Base-by-base conservation (phyloP, 257 asterid species). In the Scutellaria minor region DNA sequence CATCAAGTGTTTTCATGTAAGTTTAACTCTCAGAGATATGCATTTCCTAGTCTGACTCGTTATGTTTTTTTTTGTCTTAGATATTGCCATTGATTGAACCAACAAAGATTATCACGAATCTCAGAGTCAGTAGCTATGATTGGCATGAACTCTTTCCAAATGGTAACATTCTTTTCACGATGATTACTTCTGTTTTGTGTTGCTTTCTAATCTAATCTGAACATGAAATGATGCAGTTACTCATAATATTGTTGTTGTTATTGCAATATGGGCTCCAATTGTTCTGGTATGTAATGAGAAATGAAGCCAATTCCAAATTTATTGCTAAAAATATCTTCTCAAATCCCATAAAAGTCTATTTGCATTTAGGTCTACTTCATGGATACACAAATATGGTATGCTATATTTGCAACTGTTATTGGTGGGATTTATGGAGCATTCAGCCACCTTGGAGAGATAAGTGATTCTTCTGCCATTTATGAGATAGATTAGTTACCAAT, bases 381-480 rank as follows among this genome's bases (percentile, higher is more conserved):
- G 18, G 18, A 18, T 18, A 18, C 18, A 18, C 18, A 18, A 18
- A 18, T 18, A 18, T 18, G 18, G 18, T 18, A 18, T 18, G 18
- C 18, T 18, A 18, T 18, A 18, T 18, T 18, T 18, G 18, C 18
- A 18, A 18, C 18, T 18, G 18, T 18, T 18, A 18, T 18, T 18
- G 18, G 18, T 18, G 18, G 18, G 18, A 18, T 18, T 18, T 18
- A 18, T 18, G 18, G 18, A 18, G 18, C 18, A 18, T 18, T 95
- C 91, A 92, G 97, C 74, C 99, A 92, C 81, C 97, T 95, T 46
- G 99, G 99, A 59, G 99, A 95, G 97, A 98, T 88, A 66, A 77
- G 86, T 80, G 75, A 67, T 86, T 56, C 39, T 50, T 75, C 22
- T 67, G 35, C 54, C 61, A 12, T 56, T 22, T 54, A 66, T 61